Conservation (phyloP, 2,329 filamentous ascomycete species). For the Mycosphaerella sp. region DNA sequence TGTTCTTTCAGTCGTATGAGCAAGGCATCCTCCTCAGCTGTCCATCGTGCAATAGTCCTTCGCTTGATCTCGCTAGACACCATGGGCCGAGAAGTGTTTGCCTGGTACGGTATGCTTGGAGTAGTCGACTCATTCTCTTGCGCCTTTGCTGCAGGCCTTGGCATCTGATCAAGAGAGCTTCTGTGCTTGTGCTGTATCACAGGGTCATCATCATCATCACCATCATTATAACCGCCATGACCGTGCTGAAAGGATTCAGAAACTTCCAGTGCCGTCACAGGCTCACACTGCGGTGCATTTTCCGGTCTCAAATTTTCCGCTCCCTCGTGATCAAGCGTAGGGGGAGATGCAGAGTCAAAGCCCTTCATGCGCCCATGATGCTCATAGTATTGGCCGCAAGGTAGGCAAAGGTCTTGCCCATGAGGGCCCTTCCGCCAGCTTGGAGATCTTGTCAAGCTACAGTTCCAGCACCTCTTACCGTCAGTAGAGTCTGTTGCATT, state of each 20-base stretch:
- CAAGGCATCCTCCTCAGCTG: conserved; percentile 13
- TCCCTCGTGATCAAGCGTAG: neutral
- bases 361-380: conserved; percentile 28
- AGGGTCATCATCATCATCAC: neutral
- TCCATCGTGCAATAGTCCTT: neutral
- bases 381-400: conserved; percentile 29
- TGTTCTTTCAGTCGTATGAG: conserved; percentile 13
- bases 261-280: neutral
- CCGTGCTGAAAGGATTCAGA: neutral
- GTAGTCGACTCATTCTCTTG: neutral
- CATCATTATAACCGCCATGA: neutral
- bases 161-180: neutral
- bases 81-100: conserved; percentile 8
- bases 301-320: neutral
- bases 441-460: conserved; percentile 21
- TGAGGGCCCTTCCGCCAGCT: conserved; percentile 27
- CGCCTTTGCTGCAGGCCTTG: neutral
- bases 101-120: neutral
- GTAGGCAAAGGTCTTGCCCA: conserved; percentile 27
- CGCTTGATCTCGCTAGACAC: neutral
- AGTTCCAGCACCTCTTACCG: conserved; percentile 26
- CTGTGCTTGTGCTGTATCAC: neutral
- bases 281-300: neutral
- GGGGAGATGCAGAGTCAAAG: conserved; percentile 21
- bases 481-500: conserved; percentile 2